Percentiles rank a stretch among this genome's conserved stretches.
These are phyloP conservation scores for Tetrapyrgos nigripes DNA, from an alignment of 1,284 basidiomycete genomes.

Conservation along the genomic window DNA sequence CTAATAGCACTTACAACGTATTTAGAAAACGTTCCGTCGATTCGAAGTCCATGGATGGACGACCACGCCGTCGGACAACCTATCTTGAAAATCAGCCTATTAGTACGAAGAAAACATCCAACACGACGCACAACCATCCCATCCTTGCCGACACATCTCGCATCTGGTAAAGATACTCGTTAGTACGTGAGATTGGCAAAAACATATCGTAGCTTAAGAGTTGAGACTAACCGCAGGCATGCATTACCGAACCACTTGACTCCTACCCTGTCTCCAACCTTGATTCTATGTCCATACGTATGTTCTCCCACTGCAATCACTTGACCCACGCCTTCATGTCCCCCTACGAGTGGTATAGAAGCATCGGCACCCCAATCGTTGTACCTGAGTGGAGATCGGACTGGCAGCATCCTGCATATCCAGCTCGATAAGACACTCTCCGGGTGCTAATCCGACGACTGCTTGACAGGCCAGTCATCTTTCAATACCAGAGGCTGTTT, in stretches of 20 bases:
- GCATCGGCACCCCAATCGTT: conserved; percentile 60
- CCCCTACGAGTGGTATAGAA: conserved; percentile 68
- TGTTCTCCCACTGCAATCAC: conserved; percentile 73
- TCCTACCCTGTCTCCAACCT: conserved; percentile 72
- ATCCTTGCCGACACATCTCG: conserved; percentile 62
- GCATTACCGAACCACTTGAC: conserved; percentile 75
- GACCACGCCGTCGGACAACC: conserved; percentile 24
- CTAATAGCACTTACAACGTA: conserved; percentile 44
- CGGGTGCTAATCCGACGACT: conserved; percentile 60
- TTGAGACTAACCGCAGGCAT: conserved; percentile 48
- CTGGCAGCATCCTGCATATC: conserved; percentile 68
- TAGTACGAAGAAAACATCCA: neutral
- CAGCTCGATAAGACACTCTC: conserved; percentile 72
- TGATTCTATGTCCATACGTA: conserved; percentile 44
- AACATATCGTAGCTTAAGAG: too few relatives aligned
- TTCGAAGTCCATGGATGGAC: conserved; percentile 55
- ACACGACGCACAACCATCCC: conserved; percentile 53
- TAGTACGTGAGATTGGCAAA: neutral
- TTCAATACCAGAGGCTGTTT: conserved; percentile 41
- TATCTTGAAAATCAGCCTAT: conserved; percentile 14
- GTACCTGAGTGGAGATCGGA: conserved; percentile 66
- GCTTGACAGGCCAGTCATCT: conserved; percentile 55
- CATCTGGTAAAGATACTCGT: conserved; percentile 42
- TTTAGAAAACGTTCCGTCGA: conserved; percentile 63
- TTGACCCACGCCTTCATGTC: conserved; percentile 68